Base-by-base conservation (phyloP, 2,329 filamentous ascomycete genomes). In the Sclerotiophoma versabilis region DNA sequence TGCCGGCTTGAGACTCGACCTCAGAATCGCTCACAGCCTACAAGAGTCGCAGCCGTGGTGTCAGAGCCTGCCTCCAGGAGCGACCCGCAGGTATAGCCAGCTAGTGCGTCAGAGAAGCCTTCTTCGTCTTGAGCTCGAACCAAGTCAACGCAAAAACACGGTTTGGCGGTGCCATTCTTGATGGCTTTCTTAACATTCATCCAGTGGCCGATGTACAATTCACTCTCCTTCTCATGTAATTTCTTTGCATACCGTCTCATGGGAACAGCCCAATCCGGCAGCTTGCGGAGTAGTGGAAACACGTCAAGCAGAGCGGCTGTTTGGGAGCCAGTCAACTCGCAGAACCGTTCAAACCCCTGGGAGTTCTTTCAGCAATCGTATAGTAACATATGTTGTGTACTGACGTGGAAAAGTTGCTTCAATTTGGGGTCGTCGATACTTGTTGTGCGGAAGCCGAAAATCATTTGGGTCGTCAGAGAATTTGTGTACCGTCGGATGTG, bases 401-500 rank as follows among this genome's bases (percentile, higher is more conserved):
- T 38, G 22, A 64, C 63, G 5, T 39, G 29, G 17, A 49, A 66
- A 6, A 65, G 45, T 17, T 65, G 60, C 22, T 46, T 55, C n/a
- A 64, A 27, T 27, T 59, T 65, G 7, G 57, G 58, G 8, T 63
- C 57, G 8, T 63, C 27, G 19, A 61, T 52, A 20, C 49, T 64
- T 3, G 53, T 57, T 14, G 59, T 63, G 9, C 58, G 59, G 58
- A 75, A 81, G 6, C 80, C 81, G 48, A 80, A 83, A 0, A 80
- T 71, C 74, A 83, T 82, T 3, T 77, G 76, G 0, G 80, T 82
- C 0, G 78, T 80, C 8, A 83, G 59, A 1, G 80, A 79, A 41
- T 77, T 80, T 2, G 79, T 76, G 55, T 81, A 84, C 25, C 80
- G 74, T 10, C 79, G 72, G 15, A 83, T 73, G 43, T 82, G 77